These are phyloP conservation scores for Colletotrichum brevisporum DNA, from an alignment of 2,329 filamentous ascomycete species.

Conservation along the genomic window DNA sequence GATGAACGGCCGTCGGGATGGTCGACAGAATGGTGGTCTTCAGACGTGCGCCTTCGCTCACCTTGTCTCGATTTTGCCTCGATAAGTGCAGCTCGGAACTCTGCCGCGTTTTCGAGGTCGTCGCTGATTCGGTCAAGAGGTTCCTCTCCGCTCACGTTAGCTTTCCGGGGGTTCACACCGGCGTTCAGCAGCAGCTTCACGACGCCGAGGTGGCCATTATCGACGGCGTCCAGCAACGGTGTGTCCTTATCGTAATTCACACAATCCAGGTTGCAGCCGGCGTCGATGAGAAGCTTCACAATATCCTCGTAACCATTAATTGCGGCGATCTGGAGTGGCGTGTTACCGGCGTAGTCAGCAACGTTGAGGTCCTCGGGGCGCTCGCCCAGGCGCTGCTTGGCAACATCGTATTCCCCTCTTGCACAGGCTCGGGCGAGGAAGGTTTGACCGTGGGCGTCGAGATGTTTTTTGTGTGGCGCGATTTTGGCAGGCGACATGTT, in stretches of 20 bases:
- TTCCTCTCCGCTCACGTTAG: conserved; percentile 93
- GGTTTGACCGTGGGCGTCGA: conserved; percentile 94
- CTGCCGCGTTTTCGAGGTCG: conserved; percentile 82
- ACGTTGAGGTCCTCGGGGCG: conserved; percentile 90
- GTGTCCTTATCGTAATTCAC: conserved; percentile 89
- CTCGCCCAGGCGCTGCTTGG: conserved; percentile 81
- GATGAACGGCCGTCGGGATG: conserved; percentile 64
- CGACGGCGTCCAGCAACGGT: conserved; percentile 93
- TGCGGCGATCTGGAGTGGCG: conserved; percentile 92
- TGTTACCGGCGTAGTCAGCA: conserved; percentile 95
- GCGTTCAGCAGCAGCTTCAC: conserved; percentile 87
- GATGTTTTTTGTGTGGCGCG: conserved; percentile 83
- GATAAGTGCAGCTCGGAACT: conserved; percentile 79
- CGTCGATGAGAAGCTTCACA: conserved; percentile 86
- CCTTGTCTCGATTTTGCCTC: conserved; percentile 70
- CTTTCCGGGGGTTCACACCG: conserved; percentile 91
- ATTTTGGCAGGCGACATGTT: conserved; percentile 78
- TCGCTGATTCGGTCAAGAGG: conserved; percentile 86
- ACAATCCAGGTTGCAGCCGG: conserved; percentile 87
- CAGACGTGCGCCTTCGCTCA: conserved; percentile 68
- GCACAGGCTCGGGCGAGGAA: conserved; percentile 91
- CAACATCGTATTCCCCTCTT: conserved; percentile 83
- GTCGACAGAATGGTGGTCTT: conserved; percentile 68
- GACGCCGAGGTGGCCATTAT: conserved; percentile 92
- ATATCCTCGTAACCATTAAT: conserved; percentile 89